These are phyloP conservation scores for Gyrodon lividus DNA, from an alignment of 768 basidiomycete species.

Conservation along the genomic window DNA sequence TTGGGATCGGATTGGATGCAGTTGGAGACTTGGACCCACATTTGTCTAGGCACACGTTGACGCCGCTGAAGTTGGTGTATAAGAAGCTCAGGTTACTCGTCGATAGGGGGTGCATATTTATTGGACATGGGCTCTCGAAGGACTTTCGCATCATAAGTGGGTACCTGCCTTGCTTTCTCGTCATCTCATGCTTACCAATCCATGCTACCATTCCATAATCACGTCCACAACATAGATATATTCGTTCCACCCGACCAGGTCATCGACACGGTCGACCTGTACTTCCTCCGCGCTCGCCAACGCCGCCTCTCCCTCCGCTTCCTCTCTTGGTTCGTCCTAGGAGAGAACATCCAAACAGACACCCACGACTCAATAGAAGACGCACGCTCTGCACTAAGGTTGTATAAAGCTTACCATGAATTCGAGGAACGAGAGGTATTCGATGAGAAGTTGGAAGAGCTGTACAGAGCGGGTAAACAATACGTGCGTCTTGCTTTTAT, in stretches of 20 bases:
- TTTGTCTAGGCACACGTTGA: constrained; percentile 81
- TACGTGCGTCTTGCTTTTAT: constrained; percentile 46
- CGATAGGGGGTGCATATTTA: constrained; percentile 93
- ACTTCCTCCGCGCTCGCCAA: constrained; percentile 77
- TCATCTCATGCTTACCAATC: neutral
- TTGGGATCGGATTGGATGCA: constrained; percentile 30
- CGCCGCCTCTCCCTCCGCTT: constrained; percentile 90
- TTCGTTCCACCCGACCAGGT: constrained; percentile 95
- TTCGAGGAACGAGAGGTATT: constrained; percentile 77
- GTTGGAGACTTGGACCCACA: constrained; percentile 91
- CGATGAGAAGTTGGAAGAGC: constrained; percentile 83
- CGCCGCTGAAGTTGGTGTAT: constrained; percentile 96
- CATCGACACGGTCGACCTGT: constrained; percentile 97
- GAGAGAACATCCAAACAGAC: constrained; percentile 89
- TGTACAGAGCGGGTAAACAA: constrained; percentile 77
- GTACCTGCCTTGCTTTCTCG: constrained; percentile 26
- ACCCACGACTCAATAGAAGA: constrained; percentile 99
- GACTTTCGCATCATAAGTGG: constrained; percentile 98
- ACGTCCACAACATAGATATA: constrained; percentile 59
- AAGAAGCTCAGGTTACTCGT: constrained; percentile 94
- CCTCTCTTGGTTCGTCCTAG: constrained; percentile 90
- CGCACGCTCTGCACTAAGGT: constrained; percentile 77
- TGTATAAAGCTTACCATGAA: constrained; percentile 79
- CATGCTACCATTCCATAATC: neutral
- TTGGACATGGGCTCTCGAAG: constrained; percentile 95